Base-by-base conservation (phyloP, 2,329 filamentous ascomycete species). In the Ceratocystiopsis sp. region DNA sequence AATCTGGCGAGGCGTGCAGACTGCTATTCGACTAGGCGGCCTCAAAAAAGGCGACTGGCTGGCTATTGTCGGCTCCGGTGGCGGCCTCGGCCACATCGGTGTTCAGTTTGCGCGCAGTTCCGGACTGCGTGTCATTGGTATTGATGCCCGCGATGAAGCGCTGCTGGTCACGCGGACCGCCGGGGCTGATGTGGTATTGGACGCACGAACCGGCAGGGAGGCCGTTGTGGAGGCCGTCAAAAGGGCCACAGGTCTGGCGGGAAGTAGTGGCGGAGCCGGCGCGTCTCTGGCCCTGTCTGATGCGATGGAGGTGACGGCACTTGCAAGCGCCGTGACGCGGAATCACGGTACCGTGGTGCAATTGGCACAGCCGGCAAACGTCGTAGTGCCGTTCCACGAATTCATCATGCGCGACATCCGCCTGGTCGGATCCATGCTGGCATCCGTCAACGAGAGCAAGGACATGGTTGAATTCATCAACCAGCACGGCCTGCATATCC, bases 291-390 rank as follows among this genome's bases (percentile, higher is more conserved):
- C 68, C 40, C 53, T 78, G 1, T 64, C 64, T n/a, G 72, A 77
- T 48, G 66, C 68, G 16, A 53, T 59, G 2, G 57, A 56, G 0
- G 66, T 73, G 3, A 65, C 69, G 36, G 69, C 62, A 6, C 54
- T 66, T 18, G 66, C 63, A 0, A 72, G 68, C 42, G 71, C 71
- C 0, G 58, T 75, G 1, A 78, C 74, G 0, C 67, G 63, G 51
- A 75, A 70, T 64, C 74, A 78, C 51, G 73, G 71, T 3, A 64
- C 59, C 0, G 60, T 76, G 52, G 60, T 78, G 2, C 71, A 78
- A 53, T 66, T 78, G 40, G 72, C 71, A n/a, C 72, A 75, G 55
- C 59, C 58, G 17, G 53, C 51, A 1, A 56, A 59, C 10, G 56
- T 64, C 7, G 54, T 47, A 18, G 52, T 63, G 4, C 59, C 60